A percentile compares a stretch with the other conserved stretches of the same genome.
These are phyloP conservation scores for Parachaetomium inaequale DNA, from an alignment of 495 filamentous ascomycete species.

Conservation along the genomic window DNA sequence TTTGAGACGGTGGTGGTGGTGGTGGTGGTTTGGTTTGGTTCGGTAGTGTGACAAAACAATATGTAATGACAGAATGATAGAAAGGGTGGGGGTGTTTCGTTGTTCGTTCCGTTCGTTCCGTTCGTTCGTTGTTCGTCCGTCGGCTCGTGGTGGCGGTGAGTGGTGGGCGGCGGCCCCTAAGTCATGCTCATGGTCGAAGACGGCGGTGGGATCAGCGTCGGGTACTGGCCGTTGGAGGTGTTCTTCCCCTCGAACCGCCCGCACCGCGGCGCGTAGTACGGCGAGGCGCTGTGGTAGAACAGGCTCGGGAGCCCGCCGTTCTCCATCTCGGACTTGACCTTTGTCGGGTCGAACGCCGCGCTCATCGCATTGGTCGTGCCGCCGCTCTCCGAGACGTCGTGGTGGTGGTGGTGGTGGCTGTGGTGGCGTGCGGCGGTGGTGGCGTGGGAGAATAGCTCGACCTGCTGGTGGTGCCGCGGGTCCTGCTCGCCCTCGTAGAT, in stretches of 20 bases:
- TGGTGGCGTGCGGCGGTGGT: too few species aligned
- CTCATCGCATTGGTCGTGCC: conserved; percentile 24
- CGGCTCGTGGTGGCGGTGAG: not conserved
- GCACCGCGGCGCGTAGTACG: conserved; percentile 40
- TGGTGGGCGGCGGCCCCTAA: not conserved
- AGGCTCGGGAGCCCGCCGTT: conserved; percentile 41
- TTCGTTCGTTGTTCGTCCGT: not conserved
- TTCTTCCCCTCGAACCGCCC: conserved; percentile 46
- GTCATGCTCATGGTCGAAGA: conserved; percentile 29
- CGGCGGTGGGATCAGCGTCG: conserved; percentile 35
- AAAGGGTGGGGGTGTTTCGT: not conserved
- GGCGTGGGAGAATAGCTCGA: conserved; percentile 43
- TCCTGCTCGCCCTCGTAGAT: conserved; percentile 43
- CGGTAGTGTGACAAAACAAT: not conserved
- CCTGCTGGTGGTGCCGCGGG: conserved; percentile 33
- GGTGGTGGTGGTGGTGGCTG: too few species aligned
- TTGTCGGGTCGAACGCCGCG: conserved; percentile 30
- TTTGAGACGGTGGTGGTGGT: not conserved
- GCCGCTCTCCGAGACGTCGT: conserved; percentile 34
- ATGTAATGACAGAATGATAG: not conserved
- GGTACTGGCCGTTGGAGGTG: conserved; percentile 45
- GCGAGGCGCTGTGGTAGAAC: conserved; percentile 34
- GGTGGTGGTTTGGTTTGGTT: not conserved
- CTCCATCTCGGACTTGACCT: conserved; percentile 47
- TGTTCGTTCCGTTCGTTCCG: not conserved